phyloP scores from a whole-genome alignment of 1,139 yeast species.

The Blastobotrys raffinosifermentans region DNA sequence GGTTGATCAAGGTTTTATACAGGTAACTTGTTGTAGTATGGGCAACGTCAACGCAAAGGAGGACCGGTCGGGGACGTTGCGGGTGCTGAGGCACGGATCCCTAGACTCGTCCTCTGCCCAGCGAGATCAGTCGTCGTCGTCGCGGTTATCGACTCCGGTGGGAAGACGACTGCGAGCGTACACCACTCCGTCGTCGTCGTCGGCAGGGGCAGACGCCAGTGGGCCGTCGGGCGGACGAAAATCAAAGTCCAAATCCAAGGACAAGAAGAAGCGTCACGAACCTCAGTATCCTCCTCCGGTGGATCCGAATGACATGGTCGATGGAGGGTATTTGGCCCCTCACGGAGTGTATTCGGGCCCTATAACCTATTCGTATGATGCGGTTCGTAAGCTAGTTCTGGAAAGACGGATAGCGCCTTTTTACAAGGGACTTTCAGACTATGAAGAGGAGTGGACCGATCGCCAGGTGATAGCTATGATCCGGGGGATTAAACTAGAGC shows the following conservation, averaged over 20 bases:
- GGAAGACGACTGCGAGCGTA: constrained; percentile 1
- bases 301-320: constrained; percentile 40
- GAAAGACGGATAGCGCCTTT: constrained; percentile 80
- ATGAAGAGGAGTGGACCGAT: constrained; percentile 67
- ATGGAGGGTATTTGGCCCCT: constrained; percentile 59
- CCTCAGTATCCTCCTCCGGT: constrained; percentile 6
- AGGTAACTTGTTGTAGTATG: constrained; percentile 5
- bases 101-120: neutral
- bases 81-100: constrained; percentile 1
- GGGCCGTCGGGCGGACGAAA: constrained; percentile 4
- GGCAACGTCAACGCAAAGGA: constrained; percentile 14
- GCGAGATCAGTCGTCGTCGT: too few species aligned
- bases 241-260: constrained; percentile 5
- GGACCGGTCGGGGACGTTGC: constrained; percentile 5
- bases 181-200: constrained; percentile 1
- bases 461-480: constrained; percentile 58
- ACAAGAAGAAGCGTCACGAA: constrained; percentile 3
- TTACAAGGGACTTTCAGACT: constrained; percentile 83
- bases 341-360: constrained; percentile 77
- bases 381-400: constrained; percentile 62
- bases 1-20: neutral
- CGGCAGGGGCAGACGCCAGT: neutral
- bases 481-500: constrained; percentile 23
- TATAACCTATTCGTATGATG: constrained; percentile 65
- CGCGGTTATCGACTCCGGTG: too few species aligned